Evolutionary conservation across 768 basidiomycete genomes (phyloP).

Genomic region (Daedaleopsis sinensis): DNA sequence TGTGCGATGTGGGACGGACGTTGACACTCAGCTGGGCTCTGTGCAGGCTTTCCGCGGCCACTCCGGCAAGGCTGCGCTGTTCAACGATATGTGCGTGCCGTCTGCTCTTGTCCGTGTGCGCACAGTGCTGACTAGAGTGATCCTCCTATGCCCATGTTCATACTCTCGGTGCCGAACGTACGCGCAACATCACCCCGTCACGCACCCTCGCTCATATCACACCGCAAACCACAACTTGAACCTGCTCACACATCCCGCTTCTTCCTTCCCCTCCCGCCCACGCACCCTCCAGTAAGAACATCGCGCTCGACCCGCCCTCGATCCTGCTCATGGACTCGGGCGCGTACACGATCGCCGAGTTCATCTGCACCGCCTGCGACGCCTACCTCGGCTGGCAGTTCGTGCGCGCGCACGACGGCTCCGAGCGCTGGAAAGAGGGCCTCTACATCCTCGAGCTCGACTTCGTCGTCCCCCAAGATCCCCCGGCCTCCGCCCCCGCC

Average conservation of each 20-base stretch:
- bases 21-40: not conserved
- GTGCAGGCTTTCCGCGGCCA: slow-evolving; percentile 54
- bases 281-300: slow-evolving; percentile 32
- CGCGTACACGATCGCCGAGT: slow-evolving; percentile 63
- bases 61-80: slow-evolving; percentile 60
- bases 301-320: slow-evolving; percentile 43
- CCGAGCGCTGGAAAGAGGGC: slow-evolving; percentile 69
- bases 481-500: too few relatives aligned
- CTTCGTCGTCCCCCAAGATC: slow-evolving; percentile 13
- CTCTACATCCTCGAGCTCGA: slow-evolving; percentile 57
- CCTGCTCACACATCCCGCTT: slow-evolving; percentile 27
- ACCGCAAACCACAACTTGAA: slow-evolving; percentile 32
- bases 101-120: not conserved
- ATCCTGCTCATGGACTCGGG: slow-evolving; percentile 66
- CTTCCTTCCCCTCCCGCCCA: too few relatives aligned
- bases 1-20: not conserved
- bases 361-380: slow-evolving; percentile 51
- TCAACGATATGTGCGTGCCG: slow-evolving; percentile 52
- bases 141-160: not conserved
- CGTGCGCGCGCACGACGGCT: slow-evolving; percentile 53
- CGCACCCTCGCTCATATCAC: not conserved
- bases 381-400: slow-evolving; percentile 68
- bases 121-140: not conserved
- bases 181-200: not conserved
- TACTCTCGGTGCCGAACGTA: not conserved